A percentile compares a stretch with the other conserved stretches of the same genome.
Evolutionary conservation across 805 yeast species (phyloP).

Genomic region (Candida parachauliodes): DNA sequence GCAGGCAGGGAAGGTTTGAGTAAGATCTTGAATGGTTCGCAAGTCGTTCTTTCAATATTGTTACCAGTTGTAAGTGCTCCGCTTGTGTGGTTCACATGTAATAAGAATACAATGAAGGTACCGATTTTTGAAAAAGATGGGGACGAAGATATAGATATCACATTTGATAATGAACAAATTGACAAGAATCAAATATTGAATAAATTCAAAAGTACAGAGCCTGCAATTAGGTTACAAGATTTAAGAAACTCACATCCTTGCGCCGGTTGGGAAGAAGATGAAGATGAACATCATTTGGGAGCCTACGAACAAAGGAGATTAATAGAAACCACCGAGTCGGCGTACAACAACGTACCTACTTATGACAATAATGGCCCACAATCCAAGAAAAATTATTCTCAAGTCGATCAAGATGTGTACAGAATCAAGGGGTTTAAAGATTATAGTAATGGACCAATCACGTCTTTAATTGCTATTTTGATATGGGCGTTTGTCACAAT

Average conservation of each 20-base stretch:
- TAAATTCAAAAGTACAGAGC: conserved; percentile 31
- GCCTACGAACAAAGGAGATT: conserved; percentile 14
- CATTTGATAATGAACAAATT: conserved; percentile 13
- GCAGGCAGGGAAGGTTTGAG: conserved; percentile 83
- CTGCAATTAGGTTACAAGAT: conserved; percentile 39
- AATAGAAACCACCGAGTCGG: neutral
- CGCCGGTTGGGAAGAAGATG: conserved; percentile 38
- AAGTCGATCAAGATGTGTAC: conserved; percentile 11
- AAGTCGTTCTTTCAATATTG: conserved; percentile 75
- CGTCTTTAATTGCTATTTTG: conserved; percentile 51
- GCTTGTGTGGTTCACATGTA: conserved; percentile 74
- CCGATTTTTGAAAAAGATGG: conserved; percentile 32
- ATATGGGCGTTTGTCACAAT: conserved; percentile 72
- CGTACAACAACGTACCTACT: neutral
- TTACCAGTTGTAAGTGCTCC: conserved; percentile 90
- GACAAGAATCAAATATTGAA: conserved; percentile 6
- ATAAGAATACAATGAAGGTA: conserved; percentile 62
- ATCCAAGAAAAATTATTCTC: neutral
- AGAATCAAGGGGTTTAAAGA: conserved; percentile 46
- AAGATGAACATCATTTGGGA: conserved; percentile 16
- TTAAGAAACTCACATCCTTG: conserved; percentile 41
- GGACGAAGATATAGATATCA: conserved; percentile 21
- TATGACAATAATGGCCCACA: too few species aligned
- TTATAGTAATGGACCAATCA: conserved; percentile 62
- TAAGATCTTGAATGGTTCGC: conserved; percentile 71